Evolutionary conservation across 257 asterid genomes (phyloP).

Genomic region (Salvia splendens): DNA sequence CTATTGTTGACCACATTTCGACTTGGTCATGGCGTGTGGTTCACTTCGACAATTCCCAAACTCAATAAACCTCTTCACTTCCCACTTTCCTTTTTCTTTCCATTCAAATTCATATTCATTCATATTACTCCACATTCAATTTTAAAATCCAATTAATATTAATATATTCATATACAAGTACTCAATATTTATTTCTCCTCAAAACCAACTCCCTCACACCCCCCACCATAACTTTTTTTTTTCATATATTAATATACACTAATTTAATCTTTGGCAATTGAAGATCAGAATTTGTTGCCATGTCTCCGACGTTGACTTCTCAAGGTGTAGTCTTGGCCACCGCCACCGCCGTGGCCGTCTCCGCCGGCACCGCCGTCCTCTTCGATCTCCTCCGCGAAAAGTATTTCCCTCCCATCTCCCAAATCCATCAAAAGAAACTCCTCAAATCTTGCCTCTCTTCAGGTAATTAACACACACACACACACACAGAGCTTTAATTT

Average conservation of each 20-base stretch:
- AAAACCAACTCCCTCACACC: constrained; percentile 33
- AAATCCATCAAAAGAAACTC: neutral
- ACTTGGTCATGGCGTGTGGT: constrained; percentile 23
- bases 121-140: constrained; percentile 24
- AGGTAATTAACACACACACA: constrained; percentile 34
- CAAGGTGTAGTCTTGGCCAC: constrained; percentile 76
- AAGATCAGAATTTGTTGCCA: neutral
- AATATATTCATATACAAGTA: neutral
- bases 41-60: neutral
- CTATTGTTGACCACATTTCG: neutral
- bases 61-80: neutral
- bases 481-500: neutral
- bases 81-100: constrained; percentile 1
- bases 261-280: neutral
- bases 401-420: constrained; percentile 26
- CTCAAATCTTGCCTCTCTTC: constrained; percentile 63
- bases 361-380: constrained; percentile 69
- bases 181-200: constrained; percentile 1
- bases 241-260: no score
- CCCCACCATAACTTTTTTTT: neutral
- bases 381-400: constrained; percentile 55
- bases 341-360: constrained; percentile 87
- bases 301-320: constrained; percentile 54
- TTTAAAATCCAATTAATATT: neutral
- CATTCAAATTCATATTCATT: constrained; percentile 19